Evolutionary conservation across 306 rosid genomes (phyloP), one percentile per base, ranked within the genome.

Genomic region (Prunus salicina): DNA sequence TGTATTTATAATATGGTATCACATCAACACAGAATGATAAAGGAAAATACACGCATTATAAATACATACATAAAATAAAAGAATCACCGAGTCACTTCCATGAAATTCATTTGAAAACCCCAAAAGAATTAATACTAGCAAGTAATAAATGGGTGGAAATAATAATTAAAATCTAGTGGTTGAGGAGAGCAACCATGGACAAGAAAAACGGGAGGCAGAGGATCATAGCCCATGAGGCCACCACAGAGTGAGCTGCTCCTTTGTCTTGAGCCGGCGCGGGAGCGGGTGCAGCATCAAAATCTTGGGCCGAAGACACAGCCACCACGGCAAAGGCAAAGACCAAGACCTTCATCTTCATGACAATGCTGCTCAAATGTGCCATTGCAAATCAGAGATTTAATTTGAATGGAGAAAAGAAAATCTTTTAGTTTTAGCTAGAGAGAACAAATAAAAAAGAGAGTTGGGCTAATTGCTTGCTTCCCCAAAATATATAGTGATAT

Each of bases 211-310:
- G 19, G 87, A 88, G 57, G 79, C 80, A 28, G 49, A 60, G 82
- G 12, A 87, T 45, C 75, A 85, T 8, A 2, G 82, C 71, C 16
- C 83, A 70, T 0, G 91, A 90, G 46, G 72, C 27, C 0, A 82
- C 75, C 0, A 67, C 57, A 56, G 73, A 74, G 47, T 65, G 64
- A 4, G 85, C 79, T 0, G 84, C 83, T 53, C 89, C 90, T 43
- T 49, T 75, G 1, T 75, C 77, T 0, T 71, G 73, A 6, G 30
- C 41, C 0, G 83, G 90, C 0, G 86, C 70, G 3, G 75, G 81
- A 2, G 87, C 71, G 0, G 88, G 91, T 1, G 70, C 25, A 5
- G 27, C 69, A 3, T 5, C 70, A 6, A 55, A 24, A 0, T 82
- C 89, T 64, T 87, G 88, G 10, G 86, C 89, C 18, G 74, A 8